These are phyloP conservation scores for Heracleum sosnowskyi DNA, from an alignment of 129 eudicot species.

Conservation along the genomic window DNA sequence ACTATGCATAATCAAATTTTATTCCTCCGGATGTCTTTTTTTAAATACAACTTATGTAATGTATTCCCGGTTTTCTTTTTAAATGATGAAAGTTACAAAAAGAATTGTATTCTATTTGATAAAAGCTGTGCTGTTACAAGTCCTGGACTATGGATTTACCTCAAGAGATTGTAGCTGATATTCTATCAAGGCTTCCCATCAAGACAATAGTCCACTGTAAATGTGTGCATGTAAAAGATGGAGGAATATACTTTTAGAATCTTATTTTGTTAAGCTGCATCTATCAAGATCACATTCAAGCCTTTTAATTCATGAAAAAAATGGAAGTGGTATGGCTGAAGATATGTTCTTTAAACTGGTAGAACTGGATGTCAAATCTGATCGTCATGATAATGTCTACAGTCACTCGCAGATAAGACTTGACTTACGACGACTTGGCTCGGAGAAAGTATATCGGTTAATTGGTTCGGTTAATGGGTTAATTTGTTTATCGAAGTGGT, in stretches of 20 bases:
- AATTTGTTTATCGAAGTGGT: neutral
- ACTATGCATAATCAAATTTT: too few relatives aligned
- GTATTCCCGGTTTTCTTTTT: too few relatives aligned
- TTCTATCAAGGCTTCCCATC: neutral
- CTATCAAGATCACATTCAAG: neutral
- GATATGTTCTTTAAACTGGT: neutral
- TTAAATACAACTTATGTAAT: too few relatives aligned
- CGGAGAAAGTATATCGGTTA: neutral
- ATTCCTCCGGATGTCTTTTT: too few relatives aligned
- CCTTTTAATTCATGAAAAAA: neutral
- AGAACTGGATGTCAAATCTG: neutral
- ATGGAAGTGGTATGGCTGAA: neutral
- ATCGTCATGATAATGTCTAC: neutral
- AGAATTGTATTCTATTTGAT: too few relatives aligned
- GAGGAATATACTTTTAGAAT: neutral
- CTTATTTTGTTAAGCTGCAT: neutral
- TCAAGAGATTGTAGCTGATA: neutral
- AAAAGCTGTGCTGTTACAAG: too few relatives aligned
- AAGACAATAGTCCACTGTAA: neutral
- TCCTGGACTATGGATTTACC: neutral
- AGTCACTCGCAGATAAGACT: neutral
- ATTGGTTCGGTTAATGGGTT: neutral
- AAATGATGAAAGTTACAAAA: too few relatives aligned
- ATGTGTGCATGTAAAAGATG: neutral
- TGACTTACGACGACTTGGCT: neutral